These are phyloP conservation scores for Priceomyces castillae DNA, from an alignment of 805 yeast genomes.

Conservation along the genomic window DNA sequence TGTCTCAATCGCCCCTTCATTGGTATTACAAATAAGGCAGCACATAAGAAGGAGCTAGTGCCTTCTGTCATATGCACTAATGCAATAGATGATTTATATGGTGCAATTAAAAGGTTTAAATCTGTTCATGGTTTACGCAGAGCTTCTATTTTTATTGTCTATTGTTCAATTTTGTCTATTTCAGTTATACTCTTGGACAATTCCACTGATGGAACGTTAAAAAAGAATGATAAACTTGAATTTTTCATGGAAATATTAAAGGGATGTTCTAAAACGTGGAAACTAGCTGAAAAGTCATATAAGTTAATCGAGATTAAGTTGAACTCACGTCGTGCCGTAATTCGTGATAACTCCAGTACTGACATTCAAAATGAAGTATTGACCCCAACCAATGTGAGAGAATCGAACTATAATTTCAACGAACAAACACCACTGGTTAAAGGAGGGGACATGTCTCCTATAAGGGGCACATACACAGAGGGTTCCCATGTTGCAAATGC, in stretches of 20 bases:
- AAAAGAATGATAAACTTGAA: slow-evolving; percentile 27
- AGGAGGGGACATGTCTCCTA: neutral
- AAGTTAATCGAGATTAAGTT: slow-evolving; percentile 37
- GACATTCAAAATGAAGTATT: neutral
- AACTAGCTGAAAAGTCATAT: slow-evolving; percentile 45
- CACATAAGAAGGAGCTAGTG: slow-evolving; percentile 18
- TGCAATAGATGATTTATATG: slow-evolving; percentile 42
- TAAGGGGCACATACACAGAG: neutral
- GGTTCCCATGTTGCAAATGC: neutral
- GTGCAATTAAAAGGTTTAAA: slow-evolving; percentile 36
- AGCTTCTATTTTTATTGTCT: slow-evolving; percentile 47
- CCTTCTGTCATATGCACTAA: slow-evolving; percentile 36
- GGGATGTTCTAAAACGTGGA: slow-evolving; percentile 47
- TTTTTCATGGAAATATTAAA: slow-evolving; percentile 41
- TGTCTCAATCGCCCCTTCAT: slow-evolving; percentile 62
- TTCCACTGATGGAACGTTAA: slow-evolving; percentile 23
- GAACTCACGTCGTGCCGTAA: slow-evolving; percentile 12
- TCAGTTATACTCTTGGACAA: slow-evolving; percentile 40
- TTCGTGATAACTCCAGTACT: neutral
- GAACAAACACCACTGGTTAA: neutral
- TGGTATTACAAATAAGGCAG: slow-evolving; percentile 27
- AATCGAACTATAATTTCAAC: neutral
- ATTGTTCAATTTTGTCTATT: slow-evolving; percentile 45
- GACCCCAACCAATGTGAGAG: neutral
- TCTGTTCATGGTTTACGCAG: slow-evolving; percentile 38